Evolutionary conservation across 345 rosid genomes (phyloP).

Genomic region (Noccaea caerulescens): DNA sequence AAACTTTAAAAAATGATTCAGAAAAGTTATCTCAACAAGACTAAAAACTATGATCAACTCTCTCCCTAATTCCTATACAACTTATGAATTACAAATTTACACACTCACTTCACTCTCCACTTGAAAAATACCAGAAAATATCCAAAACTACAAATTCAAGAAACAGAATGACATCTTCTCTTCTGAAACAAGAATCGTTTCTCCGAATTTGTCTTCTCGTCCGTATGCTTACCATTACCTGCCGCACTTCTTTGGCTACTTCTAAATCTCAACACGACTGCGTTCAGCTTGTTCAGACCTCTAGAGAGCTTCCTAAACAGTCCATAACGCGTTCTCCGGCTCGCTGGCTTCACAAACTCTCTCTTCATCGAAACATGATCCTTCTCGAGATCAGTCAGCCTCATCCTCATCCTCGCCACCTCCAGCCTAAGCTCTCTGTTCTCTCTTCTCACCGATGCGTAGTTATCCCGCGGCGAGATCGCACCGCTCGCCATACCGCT

Average conservation of each 20-base stretch:
- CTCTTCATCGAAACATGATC: conserved; percentile 96
- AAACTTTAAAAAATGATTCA: neutral
- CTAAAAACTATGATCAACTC: conserved; percentile 8
- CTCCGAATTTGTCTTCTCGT: conserved; percentile 63
- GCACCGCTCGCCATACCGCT: conserved; percentile 97
- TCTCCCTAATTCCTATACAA: neutral
- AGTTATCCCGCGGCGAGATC: conserved; percentile 89
- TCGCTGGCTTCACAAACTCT: conserved; percentile 63
- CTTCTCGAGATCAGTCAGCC: conserved; percentile 90
- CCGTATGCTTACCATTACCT: conserved; percentile 36
- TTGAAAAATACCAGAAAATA: conserved; percentile 4
- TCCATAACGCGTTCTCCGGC: conserved; percentile 52
- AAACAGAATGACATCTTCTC: conserved; percentile 91
- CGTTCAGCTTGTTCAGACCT: conserved; percentile 76
- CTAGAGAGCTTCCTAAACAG: conserved; percentile 72
- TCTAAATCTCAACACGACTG: conserved; percentile 64
- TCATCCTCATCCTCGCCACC: conserved; percentile 98
- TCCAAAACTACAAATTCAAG: conserved; percentile 43
- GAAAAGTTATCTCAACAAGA: neutral
- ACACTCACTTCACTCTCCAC: conserved; percentile 25
- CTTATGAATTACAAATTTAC: conserved; percentile 23
- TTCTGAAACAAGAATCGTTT: conserved; percentile 69
- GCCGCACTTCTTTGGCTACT: conserved; percentile 58
- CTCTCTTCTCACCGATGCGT: conserved; percentile 96
- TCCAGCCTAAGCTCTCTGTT: conserved; percentile 96